Evolutionary conservation across 805 yeast species (phyloP), one percentile per base, ranked within the genome.

Genomic region (Debaryomyces hansenii): DNA sequence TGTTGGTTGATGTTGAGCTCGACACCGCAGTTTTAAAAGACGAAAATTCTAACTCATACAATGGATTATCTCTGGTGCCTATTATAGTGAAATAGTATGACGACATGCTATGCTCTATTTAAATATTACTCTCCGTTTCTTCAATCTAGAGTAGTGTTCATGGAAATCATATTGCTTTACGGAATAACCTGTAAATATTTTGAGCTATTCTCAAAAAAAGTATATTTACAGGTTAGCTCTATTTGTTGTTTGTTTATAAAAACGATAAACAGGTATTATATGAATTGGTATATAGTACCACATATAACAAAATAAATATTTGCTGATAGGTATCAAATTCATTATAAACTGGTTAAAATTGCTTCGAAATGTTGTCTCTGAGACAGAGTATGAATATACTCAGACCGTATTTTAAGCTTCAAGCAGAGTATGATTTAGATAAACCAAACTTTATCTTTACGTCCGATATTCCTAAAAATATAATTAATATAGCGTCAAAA

Each of bases 81-180:
- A 94, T 80, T 40, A 94, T 85, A 4, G 95, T 86, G 58, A 94
- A 82, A 64, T 90, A 91, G 68, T 85, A 88, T n/a, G 96, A 86
- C 84, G 86, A 83, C 54, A 51, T 63, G 10, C 34, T 31, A 31
- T 31, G 32, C 16, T 31, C 12, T 31, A 12, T 31, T 38, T 15
- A 32, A 10, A 9, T 24, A 16, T 37, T 21, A 12, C n/a, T 20
- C 27, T 24, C 27, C 10, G 10, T 24, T 24, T 9, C 27, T 24
- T 9, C 10, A 24, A 24, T 4, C 10, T 9, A 24, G 18, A 16
- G 18, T 16, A 24, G 27, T 24, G 5, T 24, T 24, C 27, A 24
- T 9, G 10, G 10, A 11, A 31, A 14, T 31, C 34, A 31, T 31
- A 31, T 20, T 39, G 35, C 24, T 20, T 6, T 12, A 27, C n/a